Evolutionary conservation across 768 basidiomycete genomes (phyloP).

Genomic region (Omphalotus guepiniiformis): DNA sequence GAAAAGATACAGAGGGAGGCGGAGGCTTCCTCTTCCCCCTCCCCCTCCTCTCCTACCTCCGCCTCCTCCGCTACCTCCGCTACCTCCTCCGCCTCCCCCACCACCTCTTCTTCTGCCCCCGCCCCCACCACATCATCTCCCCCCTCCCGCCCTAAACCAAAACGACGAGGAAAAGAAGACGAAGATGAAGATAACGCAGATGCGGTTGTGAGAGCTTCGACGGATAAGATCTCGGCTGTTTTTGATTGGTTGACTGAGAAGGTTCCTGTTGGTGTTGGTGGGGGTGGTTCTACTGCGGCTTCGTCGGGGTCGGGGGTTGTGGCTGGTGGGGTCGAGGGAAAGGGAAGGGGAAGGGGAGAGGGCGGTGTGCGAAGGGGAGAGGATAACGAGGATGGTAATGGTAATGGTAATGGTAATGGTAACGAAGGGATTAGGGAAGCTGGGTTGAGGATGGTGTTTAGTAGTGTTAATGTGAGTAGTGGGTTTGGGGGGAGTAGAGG

Average conservation of each 20-base stretch:
- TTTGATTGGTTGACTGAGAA: slow-evolving; percentile 80
- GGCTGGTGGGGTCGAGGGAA: slow-evolving; percentile 6
- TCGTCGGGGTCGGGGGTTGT: slow-evolving; percentile 9
- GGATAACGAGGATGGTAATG: too few relatives aligned
- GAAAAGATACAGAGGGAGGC: slow-evolving; percentile 38
- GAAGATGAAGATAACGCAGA: slow-evolving; percentile 37
- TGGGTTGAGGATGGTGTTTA: too few relatives aligned
- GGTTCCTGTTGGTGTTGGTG: slow-evolving; percentile 40
- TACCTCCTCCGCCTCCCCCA: slow-evolving; percentile 10
- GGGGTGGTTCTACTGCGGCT: slow-evolving; percentile 11
- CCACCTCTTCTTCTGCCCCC: neutral
- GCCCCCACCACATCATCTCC: neutral
- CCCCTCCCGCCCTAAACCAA: slow-evolving; percentile 1
- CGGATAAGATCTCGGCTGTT: slow-evolving; percentile 68
- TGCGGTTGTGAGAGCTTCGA: slow-evolving; percentile 58
- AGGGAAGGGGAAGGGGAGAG: too few relatives aligned
- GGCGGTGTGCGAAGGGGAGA: slow-evolving; percentile 18
- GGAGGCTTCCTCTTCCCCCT: slow-evolving; percentile 24
- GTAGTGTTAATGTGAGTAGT: too few relatives aligned
- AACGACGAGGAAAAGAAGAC: slow-evolving; percentile 13
- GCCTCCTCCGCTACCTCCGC: neutral
- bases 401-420: too few relatives aligned
- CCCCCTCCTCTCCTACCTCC: slow-evolving; percentile 11
- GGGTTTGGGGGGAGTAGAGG: too few relatives aligned
- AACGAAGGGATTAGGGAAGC: too few relatives aligned